Evolutionary conservation across 495 filamentous ascomycete species (phyloP), one percentile per base, ranked within the genome.

Genomic region (Glonium stellatum): DNA sequence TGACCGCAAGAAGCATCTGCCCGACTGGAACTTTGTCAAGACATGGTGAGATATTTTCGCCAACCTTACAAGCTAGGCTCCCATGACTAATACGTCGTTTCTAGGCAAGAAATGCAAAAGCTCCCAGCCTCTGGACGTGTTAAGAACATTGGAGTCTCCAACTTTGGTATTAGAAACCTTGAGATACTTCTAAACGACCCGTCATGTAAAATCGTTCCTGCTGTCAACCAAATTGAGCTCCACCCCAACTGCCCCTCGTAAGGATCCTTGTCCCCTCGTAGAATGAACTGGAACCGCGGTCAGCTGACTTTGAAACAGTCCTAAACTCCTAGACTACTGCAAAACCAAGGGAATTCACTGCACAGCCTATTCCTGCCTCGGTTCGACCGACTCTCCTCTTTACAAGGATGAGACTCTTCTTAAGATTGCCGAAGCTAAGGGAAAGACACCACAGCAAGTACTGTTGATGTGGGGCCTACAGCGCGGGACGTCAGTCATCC

Each of bases 141-240:
- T 19, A 82, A 80, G 73, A 88, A 87, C 73, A 82, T 86, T 55
- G 84, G 84, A 67, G 81, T 86, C 36, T 82, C 78, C 64, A 86
- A 83, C 72, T 84, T 82, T 57, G 80, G 73, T 59, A 85, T 83
- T 70, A 73, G 72, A 68, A 84, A 86, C 71, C 75, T 83, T 1
- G 78, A 82, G 70, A 80, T 67, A 60, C 77, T 83, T 19, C 72
- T 82, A 37, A 79, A 74, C 65, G 75, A 79, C 58, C 79, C 82
- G 56, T 78, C 71, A 64, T 74, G 63, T 61, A 75, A 74, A 81
- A 86, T 84, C 64, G 78, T 87, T 51, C 91, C 91, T 13, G 86
- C 87, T 10, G 89, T 92, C 63, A 95, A 95, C 80, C 90, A 96
- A 77, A 85, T 95, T 70, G 91, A 96, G 54, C 65, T 70, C 5